Conservation (phyloP, 306 rosid species). For the Corylus avellana region DNA sequence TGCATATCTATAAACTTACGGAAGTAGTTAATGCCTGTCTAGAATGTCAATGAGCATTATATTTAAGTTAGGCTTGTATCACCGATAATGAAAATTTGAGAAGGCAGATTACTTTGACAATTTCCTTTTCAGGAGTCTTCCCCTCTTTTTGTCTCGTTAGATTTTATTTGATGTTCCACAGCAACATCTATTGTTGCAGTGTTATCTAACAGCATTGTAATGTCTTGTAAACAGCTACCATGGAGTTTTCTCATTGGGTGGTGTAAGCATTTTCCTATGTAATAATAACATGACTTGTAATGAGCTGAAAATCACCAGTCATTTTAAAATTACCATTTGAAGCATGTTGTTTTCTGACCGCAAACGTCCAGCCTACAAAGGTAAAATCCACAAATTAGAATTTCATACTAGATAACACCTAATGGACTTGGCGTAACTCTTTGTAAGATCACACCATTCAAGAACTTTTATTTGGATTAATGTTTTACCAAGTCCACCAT, state of each 20-base stretch:
- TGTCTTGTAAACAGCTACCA: neutral
- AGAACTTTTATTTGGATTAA: neutral
- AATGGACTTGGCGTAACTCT: neutral
- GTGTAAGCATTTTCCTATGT: neutral
- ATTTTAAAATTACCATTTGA: slow-evolving; percentile 64
- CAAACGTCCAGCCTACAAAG: slow-evolving; percentile 63
- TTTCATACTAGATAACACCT: slow-evolving; percentile 20
- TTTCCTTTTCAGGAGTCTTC: neutral
- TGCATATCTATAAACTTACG: neutral
- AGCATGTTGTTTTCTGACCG: slow-evolving; percentile 68
- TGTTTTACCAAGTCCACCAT: neutral
- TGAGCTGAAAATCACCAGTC: neutral
- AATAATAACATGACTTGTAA: neutral
- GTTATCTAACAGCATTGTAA: neutral
- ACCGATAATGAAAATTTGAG: neutral
- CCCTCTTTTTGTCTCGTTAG: neutral
- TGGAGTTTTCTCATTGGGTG: neutral
- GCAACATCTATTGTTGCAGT: neutral
- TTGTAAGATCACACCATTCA: neutral
- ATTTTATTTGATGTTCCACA: neutral
- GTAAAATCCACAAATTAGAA: slow-evolving; percentile 26
- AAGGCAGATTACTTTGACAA: neutral
- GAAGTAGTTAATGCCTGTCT: neutral
- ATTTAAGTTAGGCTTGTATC: neutral
- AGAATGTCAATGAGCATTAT: neutral